Percentiles rank a stretch among this genome's conserved stretches.
These are phyloP conservation scores for barley (Hordeum vulgare) DNA, from an alignment of 176 grass and related monocot species.

Conservation along the genomic window MorexV3_pseudomolecules_assembly NC_058521.1:219990036-219990535, in stretches of 20 bases:
- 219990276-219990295: neutral
- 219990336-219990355: conserved; percentile 36
- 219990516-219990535: conserved; percentile 59
- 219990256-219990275: neutral
- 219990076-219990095: conserved; percentile 62
- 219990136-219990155: conserved; percentile 77
- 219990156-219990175: conserved; percentile 25
- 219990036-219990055: conserved; percentile 69
- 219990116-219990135: conserved; percentile 57
- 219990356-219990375: conserved; percentile 82
- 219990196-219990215: conserved; percentile 47
- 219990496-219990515: conserved; percentile 66
- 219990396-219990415: conserved; percentile 42
- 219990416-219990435: conserved; percentile 55
- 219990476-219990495: conserved; percentile 40
- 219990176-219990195: conserved; percentile 10
- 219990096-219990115: conserved; percentile 90
- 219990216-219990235: conserved; percentile 55
- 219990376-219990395: conserved; percentile 14
- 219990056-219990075: conserved; percentile 53
- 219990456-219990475: conserved; percentile 38
- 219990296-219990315: neutral
- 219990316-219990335: neutral
- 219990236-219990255: too few species aligned
- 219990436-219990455: conserved; percentile 44